These are phyloP conservation scores for Ophiostoma sp. DNA, from an alignment of 2,329 filamentous ascomycete genomes.

Conservation along the genomic window DNA sequence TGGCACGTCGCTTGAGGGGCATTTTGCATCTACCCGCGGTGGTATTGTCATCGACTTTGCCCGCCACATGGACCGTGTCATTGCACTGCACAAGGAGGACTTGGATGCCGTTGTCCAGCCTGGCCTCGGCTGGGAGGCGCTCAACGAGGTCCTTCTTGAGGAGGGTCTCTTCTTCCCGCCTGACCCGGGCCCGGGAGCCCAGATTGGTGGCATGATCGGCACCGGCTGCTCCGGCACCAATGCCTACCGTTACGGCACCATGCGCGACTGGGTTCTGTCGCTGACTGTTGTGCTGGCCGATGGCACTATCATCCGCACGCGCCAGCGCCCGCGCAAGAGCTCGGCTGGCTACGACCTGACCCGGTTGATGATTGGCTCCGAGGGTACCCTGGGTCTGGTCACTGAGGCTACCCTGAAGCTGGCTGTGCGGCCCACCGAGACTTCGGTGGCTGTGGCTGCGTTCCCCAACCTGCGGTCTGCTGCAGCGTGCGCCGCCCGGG, in stretches of 20 bases:
- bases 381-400: conserved; percentile 85
- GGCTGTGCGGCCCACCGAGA: conserved; percentile 71
- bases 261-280: conserved; percentile 87
- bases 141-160: conserved; percentile 70
- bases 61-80: conserved; percentile 73
- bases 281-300: conserved; percentile 86
- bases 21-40: conserved; percentile 75
- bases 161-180: conserved; percentile 85
- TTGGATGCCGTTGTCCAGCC: conserved; percentile 72
- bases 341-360: conserved; percentile 90
- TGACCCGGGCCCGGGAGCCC: conserved; percentile 83
- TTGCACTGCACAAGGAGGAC: conserved; percentile 71
- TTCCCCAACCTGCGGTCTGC: conserved; percentile 59
- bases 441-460: conserved; percentile 69
- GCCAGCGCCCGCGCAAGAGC: conserved; percentile 81
- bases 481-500: conserved; percentile 70
- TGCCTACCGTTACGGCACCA: conserved; percentile 86
- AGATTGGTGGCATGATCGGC: conserved; percentile 85
- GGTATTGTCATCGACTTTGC: conserved; percentile 78
- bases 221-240: conserved; percentile 75
- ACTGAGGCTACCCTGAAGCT: conserved; percentile 88
- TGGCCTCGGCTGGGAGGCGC: conserved; percentile 76
- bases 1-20: conserved; percentile 83
- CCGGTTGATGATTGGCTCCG: conserved; percentile 80
- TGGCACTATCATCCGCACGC: conserved; percentile 82